Base-by-base conservation (phyloP, 2,329 filamentous ascomycete genomes). In the Alternaria brassicicola region DNA sequence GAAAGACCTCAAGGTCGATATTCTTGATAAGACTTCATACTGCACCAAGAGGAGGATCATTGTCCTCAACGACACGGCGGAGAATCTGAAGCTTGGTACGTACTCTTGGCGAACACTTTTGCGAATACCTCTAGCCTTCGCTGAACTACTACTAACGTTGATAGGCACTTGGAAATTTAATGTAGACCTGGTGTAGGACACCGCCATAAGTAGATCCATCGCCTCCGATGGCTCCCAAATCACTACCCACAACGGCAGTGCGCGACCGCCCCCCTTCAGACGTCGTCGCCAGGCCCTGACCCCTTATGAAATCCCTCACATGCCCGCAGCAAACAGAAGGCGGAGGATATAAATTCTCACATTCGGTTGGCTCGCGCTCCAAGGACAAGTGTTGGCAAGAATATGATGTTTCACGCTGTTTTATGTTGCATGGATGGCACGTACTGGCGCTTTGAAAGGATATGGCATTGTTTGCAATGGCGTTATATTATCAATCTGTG, bases 11-110 rank as follows among this genome's bases (percentile, higher is more conserved):
- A 98, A 97, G 81, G 92, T 97, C 6, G 94, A 97, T 65, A 99
- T 99, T 73, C 91, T 99, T 88, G 94, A 99, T 78, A 98, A 97
- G 84, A 99, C 94, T 4, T 87, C 93, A 0, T 99, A 99, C 77
- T 99, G 96, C 81, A 97, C 91, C 78, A 94, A 95, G 78, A 86
- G 95, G 52, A 86, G 95, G 42, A 85, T 97, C 23, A 97, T 98
- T 64, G 78, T 99, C 9, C 83, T 99, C 19, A 92, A 93, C 54
- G 92, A 97, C 70, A 98, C 95, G 2, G 95, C 95, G 0, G 90
- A 97, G 66, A 97, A 96, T 69, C 81, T 99, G 51, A 93, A 91
- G 68, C 88, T 91, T 74, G 90, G 94, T 95, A 84, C 78, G 86
- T 83, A 12, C 30, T 23, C 19, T 15, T 17, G n/a, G n/a, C n/a